A percentile compares a stretch with the other conserved stretches of the same genome.
Conservation (phyloP, 164 flowering plant species). For the Tetracentron sinense region DNA sequence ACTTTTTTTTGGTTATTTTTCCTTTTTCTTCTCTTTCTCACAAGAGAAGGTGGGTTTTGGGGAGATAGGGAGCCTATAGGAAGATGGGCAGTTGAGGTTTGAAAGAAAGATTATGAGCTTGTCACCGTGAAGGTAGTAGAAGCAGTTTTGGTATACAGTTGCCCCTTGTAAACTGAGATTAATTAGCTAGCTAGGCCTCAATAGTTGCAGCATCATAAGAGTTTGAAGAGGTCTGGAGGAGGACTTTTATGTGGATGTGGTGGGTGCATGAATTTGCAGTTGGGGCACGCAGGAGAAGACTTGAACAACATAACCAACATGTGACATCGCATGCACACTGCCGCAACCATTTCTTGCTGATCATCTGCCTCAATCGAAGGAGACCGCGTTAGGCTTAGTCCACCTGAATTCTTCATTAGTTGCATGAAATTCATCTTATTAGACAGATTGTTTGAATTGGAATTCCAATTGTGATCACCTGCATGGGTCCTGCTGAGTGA, state of each 20-base stretch:
- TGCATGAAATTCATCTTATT: not conserved
- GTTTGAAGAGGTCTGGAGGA: conserved; percentile 35
- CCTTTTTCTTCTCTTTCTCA: too few species aligned
- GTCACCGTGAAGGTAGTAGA: too few species aligned
- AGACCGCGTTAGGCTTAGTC: conserved; percentile 10
- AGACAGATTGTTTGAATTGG: not conserved
- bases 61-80: too few species aligned
- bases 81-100: too few species aligned
- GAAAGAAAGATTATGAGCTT: too few species aligned
- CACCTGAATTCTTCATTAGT: conserved; percentile 1
- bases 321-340: conserved; percentile 72
- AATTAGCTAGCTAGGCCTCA: too few species aligned
- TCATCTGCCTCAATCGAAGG: conserved; percentile 49
- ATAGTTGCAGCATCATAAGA: conserved; percentile 35
- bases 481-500: conserved; percentile 11
- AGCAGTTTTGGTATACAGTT: too few species aligned
- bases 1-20: too few species aligned
- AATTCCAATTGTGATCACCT: conserved; percentile 2
- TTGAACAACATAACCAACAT: conserved; percentile 86
- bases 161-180: too few species aligned
- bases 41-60: too few species aligned
- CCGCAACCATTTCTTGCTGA: conserved; percentile 70
- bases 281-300: conserved; percentile 81
- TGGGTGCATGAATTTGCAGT: conserved; percentile 83
- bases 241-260: conserved; percentile 37